Percentiles rank a stretch among this genome's conserved stretches.
These are phyloP conservation scores for Exophiala spinifera DNA, from an alignment of 2,329 filamentous ascomycete genomes.

Conservation along the genomic window DNA sequence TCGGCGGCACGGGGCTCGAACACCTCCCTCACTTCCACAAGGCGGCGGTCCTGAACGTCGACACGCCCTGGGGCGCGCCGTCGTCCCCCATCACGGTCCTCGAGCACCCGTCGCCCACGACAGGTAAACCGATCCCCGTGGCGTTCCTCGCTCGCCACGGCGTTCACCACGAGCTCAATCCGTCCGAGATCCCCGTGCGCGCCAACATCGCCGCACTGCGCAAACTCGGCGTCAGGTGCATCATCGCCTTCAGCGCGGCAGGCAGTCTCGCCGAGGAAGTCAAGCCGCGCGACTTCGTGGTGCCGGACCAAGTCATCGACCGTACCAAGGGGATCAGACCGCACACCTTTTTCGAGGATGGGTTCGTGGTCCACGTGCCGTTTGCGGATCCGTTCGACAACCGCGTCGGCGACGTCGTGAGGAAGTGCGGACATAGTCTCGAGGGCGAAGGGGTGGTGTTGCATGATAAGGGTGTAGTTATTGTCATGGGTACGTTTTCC, in stretches of 20 bases:
- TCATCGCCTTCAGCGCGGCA: constrained; percentile 94
- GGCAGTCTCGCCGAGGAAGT: constrained; percentile 90
- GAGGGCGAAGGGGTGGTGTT: constrained; percentile 80
- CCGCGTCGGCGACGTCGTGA: constrained; percentile 70
- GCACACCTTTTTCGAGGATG: constrained; percentile 83
- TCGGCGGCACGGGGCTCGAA: constrained; percentile 88
- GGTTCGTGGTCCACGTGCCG: constrained; percentile 88
- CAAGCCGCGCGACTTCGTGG: constrained; percentile 91
- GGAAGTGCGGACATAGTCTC: constrained; percentile 70
- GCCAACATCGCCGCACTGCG: constrained; percentile 99
- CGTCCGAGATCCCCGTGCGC: constrained; percentile 89
- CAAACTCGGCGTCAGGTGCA: constrained; percentile 79
- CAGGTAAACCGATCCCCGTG: constrained; percentile 59
- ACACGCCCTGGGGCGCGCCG: constrained; percentile 85
- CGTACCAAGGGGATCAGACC: constrained; percentile 91
- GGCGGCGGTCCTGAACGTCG: constrained; percentile 70
- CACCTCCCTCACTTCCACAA: constrained; percentile 83
- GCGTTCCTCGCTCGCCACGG: constrained; percentile 96
- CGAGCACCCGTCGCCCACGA: constrained; percentile 73
- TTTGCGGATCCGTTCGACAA: constrained; percentile 95
- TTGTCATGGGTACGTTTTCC: constrained; percentile 76
- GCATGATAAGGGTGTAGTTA: constrained; percentile 77
- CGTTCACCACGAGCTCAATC: constrained; percentile 79
- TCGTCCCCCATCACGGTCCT: constrained; percentile 79
- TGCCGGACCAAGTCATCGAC: constrained; percentile 96